Conservation (phyloP, 2,329 filamentous ascomycete genomes). For the Nemania sp. region DNA sequence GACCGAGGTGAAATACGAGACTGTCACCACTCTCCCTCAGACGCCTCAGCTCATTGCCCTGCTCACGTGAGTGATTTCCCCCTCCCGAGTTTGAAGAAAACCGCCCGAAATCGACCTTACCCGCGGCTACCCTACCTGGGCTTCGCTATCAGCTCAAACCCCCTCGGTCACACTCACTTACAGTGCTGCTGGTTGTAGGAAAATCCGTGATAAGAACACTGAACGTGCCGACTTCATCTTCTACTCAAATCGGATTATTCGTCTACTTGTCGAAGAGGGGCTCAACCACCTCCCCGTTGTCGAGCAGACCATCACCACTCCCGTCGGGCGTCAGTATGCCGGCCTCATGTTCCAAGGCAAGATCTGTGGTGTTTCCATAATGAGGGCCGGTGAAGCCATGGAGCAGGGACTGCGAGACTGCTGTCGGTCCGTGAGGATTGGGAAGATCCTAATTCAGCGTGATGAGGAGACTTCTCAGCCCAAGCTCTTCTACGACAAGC, state of each 20-base stretch:
- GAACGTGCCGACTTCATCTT: constrained; percentile 97
- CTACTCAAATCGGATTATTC: constrained; percentile 97
- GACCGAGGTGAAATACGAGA: constrained; percentile 76
- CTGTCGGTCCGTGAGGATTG: constrained; percentile 95
- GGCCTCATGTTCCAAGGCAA: constrained; percentile 96
- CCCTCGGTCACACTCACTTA: constrained; percentile 14
- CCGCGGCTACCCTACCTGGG: not conserved
- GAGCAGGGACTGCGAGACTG: constrained; percentile 95
- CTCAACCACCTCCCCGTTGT: constrained; percentile 94
- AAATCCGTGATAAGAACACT: constrained; percentile 92
- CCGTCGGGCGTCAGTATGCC: constrained; percentile 83
- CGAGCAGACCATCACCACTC: constrained; percentile 86
- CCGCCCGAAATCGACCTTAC: not conserved
- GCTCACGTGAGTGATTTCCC: constrained; percentile 76
- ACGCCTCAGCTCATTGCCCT: constrained; percentile 97
- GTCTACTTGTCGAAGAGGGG: constrained; percentile 93
- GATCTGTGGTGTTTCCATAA: constrained; percentile 97
- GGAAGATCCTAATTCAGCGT: constrained; percentile 96
- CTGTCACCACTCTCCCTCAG: constrained; percentile 88
- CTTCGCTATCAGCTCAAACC: not conserved
- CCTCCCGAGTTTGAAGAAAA: constrained; percentile 15
- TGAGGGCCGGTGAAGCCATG: constrained; percentile 98
- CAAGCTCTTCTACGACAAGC: constrained; percentile 96
- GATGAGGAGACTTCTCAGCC: constrained; percentile 94
- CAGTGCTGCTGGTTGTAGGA: constrained; percentile 59